These are phyloP conservation scores for Boletus sensibilis DNA, from an alignment of 768 basidiomycete species.

Conservation along the genomic window DNA sequence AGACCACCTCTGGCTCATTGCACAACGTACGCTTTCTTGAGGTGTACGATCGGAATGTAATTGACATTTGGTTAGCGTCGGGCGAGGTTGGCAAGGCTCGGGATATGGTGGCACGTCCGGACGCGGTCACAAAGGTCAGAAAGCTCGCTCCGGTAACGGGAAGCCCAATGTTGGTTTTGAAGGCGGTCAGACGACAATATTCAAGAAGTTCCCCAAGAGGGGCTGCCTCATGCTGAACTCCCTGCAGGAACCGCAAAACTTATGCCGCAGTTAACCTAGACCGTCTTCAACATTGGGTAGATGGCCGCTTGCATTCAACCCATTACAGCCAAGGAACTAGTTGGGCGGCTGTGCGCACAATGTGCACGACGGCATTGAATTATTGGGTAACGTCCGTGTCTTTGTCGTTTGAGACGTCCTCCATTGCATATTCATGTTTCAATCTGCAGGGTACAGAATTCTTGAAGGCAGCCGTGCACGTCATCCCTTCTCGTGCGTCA, in stretches of 20 bases:
- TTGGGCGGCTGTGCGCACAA: conserved; percentile 86
- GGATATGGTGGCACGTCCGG: conserved; percentile 91
- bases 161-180: conserved; percentile 84
- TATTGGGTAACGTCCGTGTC: conserved; percentile 73
- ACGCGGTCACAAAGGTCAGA: conserved; percentile 94
- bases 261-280: conserved; percentile 87
- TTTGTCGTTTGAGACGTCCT: neutral
- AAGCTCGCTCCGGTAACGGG: conserved; percentile 85
- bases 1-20: conserved; percentile 66
- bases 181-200: conserved; percentile 95
- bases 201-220: conserved; percentile 86
- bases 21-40: conserved; percentile 52
- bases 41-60: neutral
- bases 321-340: conserved; percentile 84
- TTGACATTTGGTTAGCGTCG: conserved; percentile 54
- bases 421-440: neutral
- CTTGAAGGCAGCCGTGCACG: conserved; percentile 69
- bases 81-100: conserved; percentile 90
- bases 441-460: conserved; percentile 57
- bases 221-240: conserved; percentile 47
- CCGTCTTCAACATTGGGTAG: conserved; percentile 88
- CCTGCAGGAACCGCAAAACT: conserved; percentile 63
- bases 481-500: conserved; percentile 83
- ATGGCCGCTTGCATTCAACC: conserved; percentile 81
- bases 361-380: conserved; percentile 86